Conservation (phyloP, 352 stramenopile genomes). For the Phytophthora vignae region DNA sequence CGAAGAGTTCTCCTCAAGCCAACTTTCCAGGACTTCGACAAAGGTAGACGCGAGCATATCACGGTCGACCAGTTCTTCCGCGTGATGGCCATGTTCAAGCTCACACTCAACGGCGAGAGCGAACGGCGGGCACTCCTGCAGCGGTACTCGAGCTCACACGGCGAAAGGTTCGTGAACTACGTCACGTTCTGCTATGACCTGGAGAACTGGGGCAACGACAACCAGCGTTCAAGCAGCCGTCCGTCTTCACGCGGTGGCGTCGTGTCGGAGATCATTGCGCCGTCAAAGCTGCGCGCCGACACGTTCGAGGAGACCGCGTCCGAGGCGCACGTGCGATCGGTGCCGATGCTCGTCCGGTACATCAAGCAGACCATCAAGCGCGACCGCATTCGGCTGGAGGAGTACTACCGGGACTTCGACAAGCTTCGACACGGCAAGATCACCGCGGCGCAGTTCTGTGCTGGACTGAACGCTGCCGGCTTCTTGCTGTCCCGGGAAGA, state of each 20-base stretch:
- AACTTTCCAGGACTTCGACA: conserved; percentile 87
- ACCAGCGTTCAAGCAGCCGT: conserved; percentile 34
- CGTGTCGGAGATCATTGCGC: conserved; percentile 69
- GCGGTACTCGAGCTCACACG: conserved; percentile 75
- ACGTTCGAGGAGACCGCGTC: conserved; percentile 47
- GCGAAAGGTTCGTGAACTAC: conserved; percentile 85
- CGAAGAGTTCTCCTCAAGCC: conserved; percentile 80
- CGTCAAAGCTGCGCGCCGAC: conserved; percentile 46
- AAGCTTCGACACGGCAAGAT: conserved; percentile 84
- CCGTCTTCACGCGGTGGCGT: conserved; percentile 54
- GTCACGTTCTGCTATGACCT: conserved; percentile 87
- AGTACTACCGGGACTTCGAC: conserved; percentile 89
- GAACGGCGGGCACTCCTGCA: conserved; percentile 71
- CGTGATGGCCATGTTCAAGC: conserved; percentile 83
- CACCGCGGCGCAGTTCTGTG: conserved; percentile 68
- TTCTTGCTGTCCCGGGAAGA: conserved; percentile 69
- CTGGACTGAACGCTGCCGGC: conserved; percentile 62
- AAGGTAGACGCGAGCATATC: conserved; percentile 75
- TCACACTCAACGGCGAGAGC: conserved; percentile 54
- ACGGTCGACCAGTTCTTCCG: conserved; percentile 86
- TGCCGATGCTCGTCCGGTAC: conserved; percentile 81
- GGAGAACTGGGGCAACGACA: conserved; percentile 59
- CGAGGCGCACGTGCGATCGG: conserved; percentile 48
- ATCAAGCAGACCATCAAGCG: conserved; percentile 85
- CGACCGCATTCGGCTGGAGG: conserved; percentile 81